Evolutionary conservation across 2,329 filamentous ascomycete species (phyloP).

Genomic region (Ophiocordyceps polyrhachis-furcata): DNA sequence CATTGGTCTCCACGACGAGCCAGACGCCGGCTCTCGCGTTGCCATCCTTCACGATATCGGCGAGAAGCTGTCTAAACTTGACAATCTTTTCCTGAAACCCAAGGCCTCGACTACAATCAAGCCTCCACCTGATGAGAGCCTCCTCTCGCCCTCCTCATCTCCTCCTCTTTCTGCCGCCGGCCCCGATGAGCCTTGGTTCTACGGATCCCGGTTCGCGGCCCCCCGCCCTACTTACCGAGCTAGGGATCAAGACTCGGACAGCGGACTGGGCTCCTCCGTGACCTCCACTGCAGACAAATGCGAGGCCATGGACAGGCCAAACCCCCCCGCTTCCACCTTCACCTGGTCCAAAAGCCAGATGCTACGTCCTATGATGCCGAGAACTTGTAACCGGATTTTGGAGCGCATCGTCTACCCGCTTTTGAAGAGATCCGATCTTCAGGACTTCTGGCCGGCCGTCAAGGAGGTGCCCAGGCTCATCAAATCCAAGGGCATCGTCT

Average conservation of each 20-base stretch:
- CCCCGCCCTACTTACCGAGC: conserved; percentile 35
- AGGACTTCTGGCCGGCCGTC: conserved; percentile 66
- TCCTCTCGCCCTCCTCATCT: conserved; percentile 40
- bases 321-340: conserved; percentile 30
- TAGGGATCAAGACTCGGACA: conserved; percentile 63
- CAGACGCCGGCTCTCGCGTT: conserved; percentile 51
- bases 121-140: conserved; percentile 32
- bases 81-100: no score
- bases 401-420: conserved; percentile 65
- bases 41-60: conserved; percentile 48
- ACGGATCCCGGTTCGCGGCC: conserved; percentile 14
- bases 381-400: conserved; percentile 60
- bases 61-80: conserved; percentile 32
- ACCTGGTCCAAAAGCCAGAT: conserved; percentile 32
- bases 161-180: conserved; percentile 36
- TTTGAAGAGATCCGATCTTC: conserved; percentile 50
- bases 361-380: conserved; percentile 44
- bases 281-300: conserved; percentile 38
- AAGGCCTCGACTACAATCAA: conserved; percentile 12
- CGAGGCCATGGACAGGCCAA: conserved; percentile 19
- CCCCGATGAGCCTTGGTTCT: conserved; percentile 24
- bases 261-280: conserved; percentile 72
- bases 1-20: conserved; percentile 51
- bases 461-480: conserved; percentile 64
- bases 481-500: conserved; percentile 68